Conservation (phyloP, 768 basidiomycete species). For the Trametopsis cervina region DNA sequence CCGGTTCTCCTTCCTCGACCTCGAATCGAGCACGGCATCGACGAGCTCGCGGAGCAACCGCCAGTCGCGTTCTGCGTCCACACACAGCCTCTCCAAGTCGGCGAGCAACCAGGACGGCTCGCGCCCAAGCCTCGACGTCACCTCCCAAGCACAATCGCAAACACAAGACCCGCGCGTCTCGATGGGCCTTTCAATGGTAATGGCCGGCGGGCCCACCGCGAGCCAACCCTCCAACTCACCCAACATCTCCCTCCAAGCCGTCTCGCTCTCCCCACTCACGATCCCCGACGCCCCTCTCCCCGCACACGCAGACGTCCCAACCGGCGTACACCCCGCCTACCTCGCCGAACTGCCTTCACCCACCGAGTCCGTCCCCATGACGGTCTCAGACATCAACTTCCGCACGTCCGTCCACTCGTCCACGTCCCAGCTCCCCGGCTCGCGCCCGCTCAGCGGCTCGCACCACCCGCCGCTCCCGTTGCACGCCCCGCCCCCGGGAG, state of each 20-base stretch:
- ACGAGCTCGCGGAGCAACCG: constrained; percentile 15
- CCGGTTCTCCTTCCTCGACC: constrained; percentile 23
- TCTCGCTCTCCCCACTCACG: constrained; percentile 14
- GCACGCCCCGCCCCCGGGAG: constrained; percentile 19
- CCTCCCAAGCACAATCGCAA: no score
- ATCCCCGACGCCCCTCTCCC: constrained; percentile 2
- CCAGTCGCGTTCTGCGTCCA: constrained; percentile 15
- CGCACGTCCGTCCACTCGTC: constrained; percentile 26
- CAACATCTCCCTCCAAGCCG: constrained; percentile 19
- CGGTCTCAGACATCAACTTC: constrained; percentile 31
- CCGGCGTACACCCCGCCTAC: constrained; percentile 14
- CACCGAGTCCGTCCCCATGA: constrained; percentile 28
- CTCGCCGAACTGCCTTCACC: constrained; percentile 22
- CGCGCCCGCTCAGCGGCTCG: constrained; percentile 3
- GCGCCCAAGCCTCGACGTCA: constrained; percentile 8
- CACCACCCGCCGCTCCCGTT: constrained; percentile 19
- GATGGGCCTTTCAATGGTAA: constrained; percentile 22
- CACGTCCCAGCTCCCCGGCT: constrained; percentile 14
- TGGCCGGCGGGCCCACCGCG: constrained; percentile 19
- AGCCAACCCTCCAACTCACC: constrained; percentile 20
- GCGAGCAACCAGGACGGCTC: constrained; percentile 11
- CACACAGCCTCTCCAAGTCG: constrained; percentile 17
- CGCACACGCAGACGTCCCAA: constrained; percentile 8
- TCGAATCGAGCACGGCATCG: constrained; percentile 20
- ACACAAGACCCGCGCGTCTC: constrained; percentile 20